Evolutionary conservation across 2,329 filamentous ascomycete species (phyloP), one percentile per base, ranked within the genome.

Genomic region (Diaporthe velutina): DNA sequence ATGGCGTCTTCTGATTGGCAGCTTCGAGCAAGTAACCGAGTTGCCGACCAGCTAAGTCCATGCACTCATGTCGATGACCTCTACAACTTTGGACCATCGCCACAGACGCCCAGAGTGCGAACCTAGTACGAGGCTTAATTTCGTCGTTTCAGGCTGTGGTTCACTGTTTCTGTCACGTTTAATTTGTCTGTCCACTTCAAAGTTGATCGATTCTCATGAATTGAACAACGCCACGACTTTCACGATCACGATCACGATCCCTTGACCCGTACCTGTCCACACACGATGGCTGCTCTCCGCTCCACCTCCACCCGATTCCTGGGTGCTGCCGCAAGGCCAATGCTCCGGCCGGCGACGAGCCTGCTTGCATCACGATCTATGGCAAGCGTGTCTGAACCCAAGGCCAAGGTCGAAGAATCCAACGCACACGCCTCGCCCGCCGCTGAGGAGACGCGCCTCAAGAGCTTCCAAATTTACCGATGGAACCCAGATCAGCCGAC

Each of bases 391-490:
- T 86, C 86, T 81, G 84, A 93, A 83, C 89, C 91, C 42, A 73
- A 76, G 52, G 71, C 70, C 35, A 71, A 74, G 30, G 74, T 76
- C n/a, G 71, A 75, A 48, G 45, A 72, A 5, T 74, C 75, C 33
- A 68, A 76, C 58, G 71, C 75, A 9, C 42, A 68, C 45, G 35
- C 57, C 33, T 61, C 48, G 48, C 89, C 91, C 66, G 90, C 90
- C 67, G 86, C 90, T 74, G 85, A 91, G 78, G 90, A 94, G 80
- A 89, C 93, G 73, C 89, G 88, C 80, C 92, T 94, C 87, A 98
- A 98, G 93, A 95, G 94, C 70, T 99, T 99, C 91, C 93, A 98
- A 86, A 93, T 99, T 89, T 99, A 99, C 92, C 92, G 97, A 84
- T 99, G 97, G 97, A 98, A 97, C 84, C 97, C 97, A 76, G 97